Evolutionary conservation across 306 rosid genomes (phyloP).

Genomic region (Quillaja saponaria): DNA sequence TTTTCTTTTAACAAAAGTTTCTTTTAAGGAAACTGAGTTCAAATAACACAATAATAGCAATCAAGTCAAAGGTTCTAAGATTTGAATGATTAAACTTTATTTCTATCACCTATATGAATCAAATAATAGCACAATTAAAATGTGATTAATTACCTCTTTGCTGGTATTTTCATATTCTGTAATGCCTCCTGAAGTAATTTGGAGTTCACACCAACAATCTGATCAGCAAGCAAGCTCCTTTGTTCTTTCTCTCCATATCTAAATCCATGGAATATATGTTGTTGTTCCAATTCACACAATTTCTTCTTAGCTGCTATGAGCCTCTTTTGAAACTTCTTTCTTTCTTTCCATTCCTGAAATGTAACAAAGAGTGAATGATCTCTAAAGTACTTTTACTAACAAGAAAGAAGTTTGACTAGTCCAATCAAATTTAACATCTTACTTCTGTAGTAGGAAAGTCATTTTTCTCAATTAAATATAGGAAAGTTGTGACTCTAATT

Average conservation of each 20-base stretch:
- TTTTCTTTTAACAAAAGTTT: too few relatives aligned
- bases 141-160: constrained; percentile 48
- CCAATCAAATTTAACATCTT: too few relatives aligned
- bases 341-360: constrained; percentile 93
- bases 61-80: too few relatives aligned
- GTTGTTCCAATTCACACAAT: constrained; percentile 78
- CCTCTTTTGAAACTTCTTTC: constrained; percentile 71
- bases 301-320: constrained; percentile 91
- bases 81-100: not conserved
- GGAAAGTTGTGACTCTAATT: too few relatives aligned
- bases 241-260: constrained; percentile 78
- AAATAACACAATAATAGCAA: too few relatives aligned
- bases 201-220: constrained; percentile 75
- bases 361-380: constrained; percentile 30
- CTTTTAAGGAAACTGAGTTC: too few relatives aligned
- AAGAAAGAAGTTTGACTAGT: too few relatives aligned
- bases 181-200: constrained; percentile 64
- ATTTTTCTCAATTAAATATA: too few relatives aligned
- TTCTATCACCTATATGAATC: constrained; percentile 6
- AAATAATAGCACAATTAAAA: constrained; percentile 15
- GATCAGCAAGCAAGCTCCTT: constrained; percentile 73
- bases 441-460: too few relatives aligned
- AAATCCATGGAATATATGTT: constrained; percentile 78
- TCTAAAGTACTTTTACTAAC: too few relatives aligned
- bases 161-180: constrained; percentile 48